These are phyloP conservation scores for Diaporthe sp. DNA, from an alignment of 2,329 filamentous ascomycete species.

Conservation along the genomic window DNA sequence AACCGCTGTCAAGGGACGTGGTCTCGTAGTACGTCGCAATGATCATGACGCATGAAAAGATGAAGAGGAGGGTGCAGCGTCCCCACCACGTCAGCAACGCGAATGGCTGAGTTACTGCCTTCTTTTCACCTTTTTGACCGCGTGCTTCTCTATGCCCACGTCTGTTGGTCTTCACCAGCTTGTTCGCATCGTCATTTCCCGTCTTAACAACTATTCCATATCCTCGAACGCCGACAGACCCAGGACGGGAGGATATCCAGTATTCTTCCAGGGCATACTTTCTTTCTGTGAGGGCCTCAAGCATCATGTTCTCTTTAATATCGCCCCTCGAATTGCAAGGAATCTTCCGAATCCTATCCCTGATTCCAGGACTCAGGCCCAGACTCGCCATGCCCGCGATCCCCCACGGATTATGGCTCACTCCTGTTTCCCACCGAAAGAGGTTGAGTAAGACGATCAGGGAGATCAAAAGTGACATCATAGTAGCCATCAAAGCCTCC, in stretches of 20 bases:
- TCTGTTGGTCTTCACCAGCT: background rate
- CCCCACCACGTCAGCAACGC: slow-evolving; percentile 40
- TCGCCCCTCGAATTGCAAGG: background rate
- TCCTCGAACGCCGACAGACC: background rate
- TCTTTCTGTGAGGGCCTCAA: background rate
- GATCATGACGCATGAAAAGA: slow-evolving; percentile 45
- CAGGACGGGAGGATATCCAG: background rate
- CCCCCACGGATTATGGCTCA: slow-evolving; percentile 49
- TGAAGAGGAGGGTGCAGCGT: slow-evolving; percentile 40
- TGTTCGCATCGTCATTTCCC: background rate
- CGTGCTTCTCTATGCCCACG: background rate
- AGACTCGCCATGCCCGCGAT: slow-evolving; percentile 46
- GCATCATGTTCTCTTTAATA: background rate
- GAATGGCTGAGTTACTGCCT: slow-evolving; percentile 38
- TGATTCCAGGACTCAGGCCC: slow-evolving; percentile 39
- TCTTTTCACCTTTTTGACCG: too few relatives aligned
- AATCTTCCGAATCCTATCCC: background rate
- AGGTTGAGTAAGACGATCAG: slow-evolving; percentile 41
- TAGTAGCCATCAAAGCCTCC: slow-evolving; percentile 42
- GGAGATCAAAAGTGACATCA: slow-evolving; percentile 39
- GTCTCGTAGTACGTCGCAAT: slow-evolving; percentile 50
- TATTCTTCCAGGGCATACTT: slow-evolving; percentile 10
- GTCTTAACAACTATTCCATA: slow-evolving; percentile 22
- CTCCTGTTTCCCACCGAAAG: slow-evolving; percentile 44
- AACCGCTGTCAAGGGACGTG: slow-evolving; percentile 46